Base-by-base conservation (phyloP, 495 filamentous ascomycete species). In the Lasiosphaeriaceae sp. region DNA sequence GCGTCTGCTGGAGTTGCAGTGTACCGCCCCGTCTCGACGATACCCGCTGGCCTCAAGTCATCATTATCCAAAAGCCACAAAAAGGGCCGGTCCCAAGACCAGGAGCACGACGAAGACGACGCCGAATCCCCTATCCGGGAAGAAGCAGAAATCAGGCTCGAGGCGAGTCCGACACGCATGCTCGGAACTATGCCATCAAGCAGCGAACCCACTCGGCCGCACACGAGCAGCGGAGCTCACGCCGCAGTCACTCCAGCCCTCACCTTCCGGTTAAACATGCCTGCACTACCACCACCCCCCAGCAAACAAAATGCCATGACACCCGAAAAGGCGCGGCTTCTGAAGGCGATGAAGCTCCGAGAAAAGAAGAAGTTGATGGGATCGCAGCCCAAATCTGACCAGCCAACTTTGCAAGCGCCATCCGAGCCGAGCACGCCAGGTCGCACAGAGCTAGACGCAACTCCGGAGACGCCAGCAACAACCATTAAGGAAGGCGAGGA, bases 261-360 rank as follows among this genome's bases (percentile, higher is more conserved):
- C 75, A 73, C 44, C 55, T 58, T 76, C 54, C 75, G 76, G 39
- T 67, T 80, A 62, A 66, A 76, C 66, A 59, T 68, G 26, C 64
- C 69, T 29, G 62, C 73, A 0, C 56, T 74, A 39, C 64, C 68
- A 20, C 61, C 69, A 26, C 59, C 63, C 1, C 51, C 71, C 9
- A 62, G 59, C 44, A 83, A 79, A 57, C 80, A 44, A 12, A 79
- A 80, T 26, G 79, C 83, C 16, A 84, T 95, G 65, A 93, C 90
- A 1, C 89, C 90, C 0, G 94, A 97, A 67, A 96, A 96, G 69
- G 83, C 88, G 61, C 82, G 92, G 59, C 76, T 98, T 56, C 89
- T 96, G 90, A 96, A 93, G 75, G 93, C 94, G 5, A 78, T 97
- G 69, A 88, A 97, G 61, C 74, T 97, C 45, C 81, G 94, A 39